phyloP scores from a whole-genome alignment of 495 filamentous ascomycete genomes.

The Trichoderma erinaceum region DNA sequence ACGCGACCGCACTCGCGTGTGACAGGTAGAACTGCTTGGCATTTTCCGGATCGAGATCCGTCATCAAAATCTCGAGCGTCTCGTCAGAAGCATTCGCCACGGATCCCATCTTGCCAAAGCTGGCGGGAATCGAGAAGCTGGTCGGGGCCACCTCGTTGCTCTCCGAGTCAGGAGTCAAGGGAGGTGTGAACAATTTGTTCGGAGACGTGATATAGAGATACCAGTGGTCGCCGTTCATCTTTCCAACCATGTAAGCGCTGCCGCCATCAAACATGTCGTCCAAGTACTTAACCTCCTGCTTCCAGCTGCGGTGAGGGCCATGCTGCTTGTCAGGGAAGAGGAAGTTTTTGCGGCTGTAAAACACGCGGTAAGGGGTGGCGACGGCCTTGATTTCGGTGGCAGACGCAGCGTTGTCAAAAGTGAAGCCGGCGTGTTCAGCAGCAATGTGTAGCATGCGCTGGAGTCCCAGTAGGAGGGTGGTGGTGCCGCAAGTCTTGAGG shows the following conservation, averaged over 20 bases:
- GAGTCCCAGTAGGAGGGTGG: slow-evolving; percentile 83
- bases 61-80: slow-evolving; percentile 97
- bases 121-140: slow-evolving; percentile 61
- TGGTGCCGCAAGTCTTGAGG: slow-evolving; percentile 97
- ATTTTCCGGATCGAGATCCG: slow-evolving; percentile 85
- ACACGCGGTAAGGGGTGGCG: slow-evolving; percentile 88
- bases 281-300: slow-evolving; percentile 84
- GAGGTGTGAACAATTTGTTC: slow-evolving; percentile 72
- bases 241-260: slow-evolving; percentile 98
- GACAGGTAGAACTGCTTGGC: slow-evolving; percentile 96
- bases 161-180: slow-evolving; percentile 57
- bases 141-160: slow-evolving; percentile 24
- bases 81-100: slow-evolving; percentile 58
- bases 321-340: slow-evolving; percentile 91
- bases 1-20: slow-evolving; percentile 83
- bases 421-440: slow-evolving; percentile 78
- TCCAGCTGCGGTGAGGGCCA: slow-evolving; percentile 95
- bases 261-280: slow-evolving; percentile 86
- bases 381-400: slow-evolving; percentile 56
- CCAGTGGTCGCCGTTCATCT: slow-evolving; percentile 99
- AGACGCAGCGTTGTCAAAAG: slow-evolving; percentile 46
- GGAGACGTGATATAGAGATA: slow-evolving; percentile 95
- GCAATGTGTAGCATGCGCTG: slow-evolving; percentile 88
- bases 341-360: slow-evolving; percentile 99
- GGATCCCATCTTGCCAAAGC: slow-evolving; percentile 50